phyloP scores from a whole-genome alignment of 345 rosid species.

The Citrus sp. region DNA sequence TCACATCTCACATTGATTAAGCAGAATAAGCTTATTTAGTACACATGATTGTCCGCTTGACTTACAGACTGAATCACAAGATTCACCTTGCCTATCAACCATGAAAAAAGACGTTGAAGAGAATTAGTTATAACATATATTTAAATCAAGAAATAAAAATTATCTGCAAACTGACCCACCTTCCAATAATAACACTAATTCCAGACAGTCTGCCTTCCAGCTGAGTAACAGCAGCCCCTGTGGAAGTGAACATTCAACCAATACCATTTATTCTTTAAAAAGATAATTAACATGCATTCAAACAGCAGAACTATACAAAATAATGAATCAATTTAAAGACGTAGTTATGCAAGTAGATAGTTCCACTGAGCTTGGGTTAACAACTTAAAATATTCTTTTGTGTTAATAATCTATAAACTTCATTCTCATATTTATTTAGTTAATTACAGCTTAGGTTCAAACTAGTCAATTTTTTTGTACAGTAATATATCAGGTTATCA shows the following conservation, averaged over 20 bases:
- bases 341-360: neutral
- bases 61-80: slow-evolving; percentile 84
- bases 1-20: slow-evolving; percentile 86
- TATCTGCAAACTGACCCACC: slow-evolving; percentile 37
- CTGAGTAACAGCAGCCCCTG: slow-evolving; percentile 44
- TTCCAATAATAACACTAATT: slow-evolving; percentile 73
- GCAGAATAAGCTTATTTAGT: slow-evolving; percentile 71
- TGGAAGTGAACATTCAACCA: slow-evolving; percentile 8
- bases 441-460: neutral
- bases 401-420: neutral
- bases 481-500: neutral
- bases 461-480: neutral
- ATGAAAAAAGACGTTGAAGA: slow-evolving; percentile 19
- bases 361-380: neutral
- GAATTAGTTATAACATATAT: slow-evolving; percentile 1
- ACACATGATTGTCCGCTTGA: slow-evolving; percentile 82
- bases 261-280: neutral
- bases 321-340: neutral
- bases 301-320: too few species aligned
- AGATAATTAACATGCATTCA: neutral
- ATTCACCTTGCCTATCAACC: slow-evolving; percentile 71
- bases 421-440: neutral
- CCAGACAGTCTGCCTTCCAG: slow-evolving; percentile 74
- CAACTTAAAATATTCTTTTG: neutral
- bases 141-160: slow-evolving; percentile 2